These are phyloP conservation scores for Populus simonii DNA, from an alignment of 345 rosid genomes.

Conservation along the genomic window DNA sequence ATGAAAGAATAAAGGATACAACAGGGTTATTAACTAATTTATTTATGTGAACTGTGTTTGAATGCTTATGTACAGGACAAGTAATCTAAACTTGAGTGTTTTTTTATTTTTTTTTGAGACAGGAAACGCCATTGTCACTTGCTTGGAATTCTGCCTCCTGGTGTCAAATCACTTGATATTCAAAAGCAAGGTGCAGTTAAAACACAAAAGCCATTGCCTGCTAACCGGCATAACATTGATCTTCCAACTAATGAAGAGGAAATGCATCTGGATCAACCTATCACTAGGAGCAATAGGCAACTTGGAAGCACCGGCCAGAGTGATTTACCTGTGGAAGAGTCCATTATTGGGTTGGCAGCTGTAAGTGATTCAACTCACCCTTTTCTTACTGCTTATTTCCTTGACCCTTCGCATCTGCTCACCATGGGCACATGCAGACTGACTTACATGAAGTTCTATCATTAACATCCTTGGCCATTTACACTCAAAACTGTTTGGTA, in stretches of 20 bases:
- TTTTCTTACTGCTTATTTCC: not conserved
- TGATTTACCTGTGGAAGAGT: slow-evolving; percentile 3
- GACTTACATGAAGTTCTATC: not conserved
- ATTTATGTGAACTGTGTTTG: not conserved
- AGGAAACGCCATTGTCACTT: slow-evolving; percentile 56
- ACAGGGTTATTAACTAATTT: not conserved
- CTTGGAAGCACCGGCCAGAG: not conserved
- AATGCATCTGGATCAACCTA: slow-evolving; percentile 21
- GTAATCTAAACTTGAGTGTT: not conserved
- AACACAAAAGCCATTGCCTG: slow-evolving; percentile 23
- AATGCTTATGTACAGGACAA: not conserved
- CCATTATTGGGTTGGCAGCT: slow-evolving; percentile 5
- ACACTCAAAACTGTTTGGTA: not conserved
- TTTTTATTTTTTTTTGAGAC: slow-evolving; percentile 27
- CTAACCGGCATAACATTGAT: slow-evolving; percentile 15
- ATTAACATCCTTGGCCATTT: not conserved
- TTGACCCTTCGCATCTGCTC: not conserved
- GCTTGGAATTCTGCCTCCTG: slow-evolving; percentile 43
- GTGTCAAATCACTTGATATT: slow-evolving; percentile 11
- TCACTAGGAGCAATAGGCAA: slow-evolving; percentile 12
- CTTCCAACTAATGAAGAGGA: slow-evolving; percentile 20
- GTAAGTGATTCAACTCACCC: slow-evolving; percentile 24
- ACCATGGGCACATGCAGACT: not conserved
- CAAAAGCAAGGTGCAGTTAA: slow-evolving; percentile 25
- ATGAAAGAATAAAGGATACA: not conserved